Evolutionary conservation across 2,329 filamentous ascomycete species (phyloP).

Genomic region (Beauveria scarabaeidicola): DNA sequence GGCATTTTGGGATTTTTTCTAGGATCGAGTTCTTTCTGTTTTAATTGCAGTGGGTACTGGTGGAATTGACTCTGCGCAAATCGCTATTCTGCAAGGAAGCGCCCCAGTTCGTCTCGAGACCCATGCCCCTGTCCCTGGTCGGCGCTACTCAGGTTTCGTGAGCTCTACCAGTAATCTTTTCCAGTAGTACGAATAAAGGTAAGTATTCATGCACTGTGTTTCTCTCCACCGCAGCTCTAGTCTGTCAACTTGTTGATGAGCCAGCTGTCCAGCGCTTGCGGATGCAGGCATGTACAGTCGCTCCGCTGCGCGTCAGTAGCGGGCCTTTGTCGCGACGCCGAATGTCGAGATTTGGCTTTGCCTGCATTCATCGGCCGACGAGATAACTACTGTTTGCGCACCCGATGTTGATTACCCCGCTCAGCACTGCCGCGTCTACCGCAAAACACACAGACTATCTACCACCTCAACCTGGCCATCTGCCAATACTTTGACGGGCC

Average conservation of each 20-base stretch:
- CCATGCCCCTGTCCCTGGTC: background rate
- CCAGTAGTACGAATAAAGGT: no score
- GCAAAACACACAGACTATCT: background rate
- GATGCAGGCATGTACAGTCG: background rate
- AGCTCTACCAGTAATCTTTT: background rate
- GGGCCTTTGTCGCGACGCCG: no score
- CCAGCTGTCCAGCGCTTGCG: background rate
- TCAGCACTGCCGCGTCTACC: background rate
- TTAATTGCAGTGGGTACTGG: constrained; percentile 9
- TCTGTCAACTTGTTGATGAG: background rate
- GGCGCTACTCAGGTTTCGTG: background rate
- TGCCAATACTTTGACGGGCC: background rate
- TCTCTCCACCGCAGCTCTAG: background rate
- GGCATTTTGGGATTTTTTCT: background rate
- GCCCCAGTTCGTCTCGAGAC: background rate
- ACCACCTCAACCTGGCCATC: background rate
- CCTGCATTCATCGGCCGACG: background rate
- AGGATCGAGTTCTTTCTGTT: background rate
- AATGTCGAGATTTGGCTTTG: background rate
- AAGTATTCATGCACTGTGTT: background rate
- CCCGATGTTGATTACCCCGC: background rate
- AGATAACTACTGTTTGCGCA: background rate
- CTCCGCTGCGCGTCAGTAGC: background rate
- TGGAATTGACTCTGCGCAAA: constrained; percentile 9
- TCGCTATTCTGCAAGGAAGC: background rate